Base-by-base conservation (phyloP, 2,329 filamentous ascomycete species). In the Lecanicillium sp. region DNA sequence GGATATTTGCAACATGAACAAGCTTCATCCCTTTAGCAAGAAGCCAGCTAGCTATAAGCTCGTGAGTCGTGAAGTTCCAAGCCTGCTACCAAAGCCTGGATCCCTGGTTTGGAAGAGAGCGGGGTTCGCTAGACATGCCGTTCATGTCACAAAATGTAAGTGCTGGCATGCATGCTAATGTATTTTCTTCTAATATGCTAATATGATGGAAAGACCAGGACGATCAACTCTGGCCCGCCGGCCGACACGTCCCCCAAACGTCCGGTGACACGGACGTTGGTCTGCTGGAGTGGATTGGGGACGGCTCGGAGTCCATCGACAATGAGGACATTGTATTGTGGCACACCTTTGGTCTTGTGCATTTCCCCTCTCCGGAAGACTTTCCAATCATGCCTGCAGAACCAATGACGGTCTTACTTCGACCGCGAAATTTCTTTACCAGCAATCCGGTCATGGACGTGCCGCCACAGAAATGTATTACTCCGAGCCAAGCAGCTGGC, bases 301-400 rank as follows among this genome's bases (percentile, higher is more conserved):
- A 87, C 44, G 79, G 83, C 11, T 65, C 64, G 33, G 77, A 74
- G 41, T 73, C 67, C 18, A 79, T 94, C 48, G 84, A 83, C 40
- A 83, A 95, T 66, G 85, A 80, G 1, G 85, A 95, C 56, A 65
- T 95, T 20, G 88, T 95, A 2, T 73, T 95, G 13, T 95, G 88
- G 88, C 88, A 95, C 63, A 94, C 87, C 0, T 95, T 95, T 53
- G 89, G 89, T 27, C 70, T 95, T 27, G 90, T 83, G 1, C 89
- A 95, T 57, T 90, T 95, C 67, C 88, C 89, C 0, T 68, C 84
- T 0, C 87, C 88, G 0, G 89, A 95, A 56, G 89, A 95, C 60
- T 95, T 86, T 67, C 89, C 89, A 20, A 71, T 95, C 50, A 95
- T 95, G 88, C 87, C 87, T 0, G 83, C 77, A 0, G 84, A 89